Base-by-base conservation (phyloP, 768 basidiomycete genomes). In the Boletus subparvulus region DNA sequence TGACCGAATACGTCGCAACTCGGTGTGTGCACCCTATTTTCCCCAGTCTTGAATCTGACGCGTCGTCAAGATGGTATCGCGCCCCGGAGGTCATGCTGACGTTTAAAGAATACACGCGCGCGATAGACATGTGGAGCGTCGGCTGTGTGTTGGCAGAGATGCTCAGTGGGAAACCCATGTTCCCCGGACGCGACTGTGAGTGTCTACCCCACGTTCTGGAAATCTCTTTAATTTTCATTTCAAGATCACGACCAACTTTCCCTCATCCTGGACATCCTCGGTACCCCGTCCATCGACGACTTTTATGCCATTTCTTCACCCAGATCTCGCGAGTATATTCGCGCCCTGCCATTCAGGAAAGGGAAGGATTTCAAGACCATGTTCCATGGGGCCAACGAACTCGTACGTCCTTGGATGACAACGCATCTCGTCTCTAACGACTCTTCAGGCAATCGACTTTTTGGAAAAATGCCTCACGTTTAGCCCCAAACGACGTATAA, bases 31-130 rank as follows among this genome's bases (percentile, higher is more conserved):
- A 36, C 46, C 21, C 9, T 4, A 21, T 3, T 47, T 39, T 45
- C 33, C 28, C 4, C 3, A 32, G 21, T 28, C 39, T 40, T 42
- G 10, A 35, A 26, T 44, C 53, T 58, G 43, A 60, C 50, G 28
- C 46, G 54, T 40, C 43, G 39, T 26, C 12, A 48, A 87, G 93
- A 67, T 98, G 96, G 96, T 98, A 98, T 70, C 86, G 96, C 32
- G 96, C 96, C 0, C 96, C 96, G 0, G 96, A 98, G 71, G 92
- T 98, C 59, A 98, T 98, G 96, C 81, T 98, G 36, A 96, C 93
- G 0, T 98, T 97, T 78, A 94, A 95, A 68, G 88, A 95, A 76
- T 98, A 98, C 70, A 94, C 93, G 6, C 83, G 83, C 35, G 88
- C 88, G 0, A 90, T 92, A 71, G 90, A 92, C 61, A 82, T 93